Base-by-base conservation (phyloP, 257 asterid genomes). In the Parsonsia alboflavescens region DNA sequence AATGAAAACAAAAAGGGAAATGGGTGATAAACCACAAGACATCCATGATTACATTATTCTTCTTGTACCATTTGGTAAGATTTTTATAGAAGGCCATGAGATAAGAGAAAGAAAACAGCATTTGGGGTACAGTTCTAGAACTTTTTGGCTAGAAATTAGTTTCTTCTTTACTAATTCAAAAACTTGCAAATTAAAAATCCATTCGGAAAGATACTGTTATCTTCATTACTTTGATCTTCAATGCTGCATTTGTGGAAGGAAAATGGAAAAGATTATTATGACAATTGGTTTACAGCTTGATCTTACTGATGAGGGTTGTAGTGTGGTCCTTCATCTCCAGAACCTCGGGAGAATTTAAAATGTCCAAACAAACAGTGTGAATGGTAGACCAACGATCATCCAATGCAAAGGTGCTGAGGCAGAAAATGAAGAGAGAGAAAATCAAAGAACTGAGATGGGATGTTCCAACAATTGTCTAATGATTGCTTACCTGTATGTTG, bases 361-460 rank as follows among this genome's bases (percentile, higher is more conserved):
- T 69, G 75, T 85, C 94, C 83, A 85, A 77, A 73, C 90, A 87
- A 61, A 89, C 91, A 36, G 94, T 89, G 74, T 89, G 90, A 64
- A 85, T 87, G 65, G 90, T 85, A 74, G 78, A 75, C 94, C 94
- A 89, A 77, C 84, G 94, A 44, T 66, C 77, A 72, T 82, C 81
- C 75, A 79, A 72, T 54, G 78, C 76, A 84, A 79, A 68, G 63
- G 88, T 79, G 81, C 83, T 58, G 58, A 44, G 80, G 77, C 42
- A 74, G 70, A 64, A 48, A 72, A 65, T 62, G 72, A 71, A 61
- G 76, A 73, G 50, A 57, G 30, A 64, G 42, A 22, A 48, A 67
- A 41, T 26, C 19, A 54, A 49, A n/a, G 69, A 53, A 73, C n/a
- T 36, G 53, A 10, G 17, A 21, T 58, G 39, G 42, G 49, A 70